Evolutionary conservation across 164 flowering plant species (phyloP).

Genomic region (Vitis rotundifolia): DNA sequence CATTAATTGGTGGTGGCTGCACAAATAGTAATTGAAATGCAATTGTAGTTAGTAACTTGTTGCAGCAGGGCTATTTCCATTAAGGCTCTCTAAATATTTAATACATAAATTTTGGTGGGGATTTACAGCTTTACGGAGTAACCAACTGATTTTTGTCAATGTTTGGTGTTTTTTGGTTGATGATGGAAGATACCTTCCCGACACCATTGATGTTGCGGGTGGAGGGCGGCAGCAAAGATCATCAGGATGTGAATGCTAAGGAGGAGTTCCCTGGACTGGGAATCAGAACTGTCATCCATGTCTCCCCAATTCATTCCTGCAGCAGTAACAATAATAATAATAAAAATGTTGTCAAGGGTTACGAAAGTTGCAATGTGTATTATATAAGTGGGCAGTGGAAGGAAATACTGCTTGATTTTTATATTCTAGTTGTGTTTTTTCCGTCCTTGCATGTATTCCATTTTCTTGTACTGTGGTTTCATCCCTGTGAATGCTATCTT

Average conservation of each 20-base stretch:
- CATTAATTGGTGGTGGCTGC: too few species aligned
- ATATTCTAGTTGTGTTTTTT: too few species aligned
- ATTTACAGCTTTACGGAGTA: background rate
- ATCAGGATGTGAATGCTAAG: slow-evolving; percentile 65
- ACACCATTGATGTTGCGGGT: slow-evolving; percentile 66
- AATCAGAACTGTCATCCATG: background rate
- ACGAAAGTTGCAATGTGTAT: too few species aligned
- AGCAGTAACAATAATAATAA: background rate
- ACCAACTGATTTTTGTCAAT: background rate
- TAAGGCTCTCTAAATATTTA: background rate
- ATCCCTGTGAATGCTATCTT: too few species aligned
- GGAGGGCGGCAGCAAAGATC: slow-evolving; percentile 57
- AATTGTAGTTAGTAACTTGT: too few species aligned
- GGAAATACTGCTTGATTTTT: too few species aligned
- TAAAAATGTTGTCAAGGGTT: too few species aligned
- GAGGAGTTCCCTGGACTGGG: background rate
- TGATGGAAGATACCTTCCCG: slow-evolving; percentile 63
- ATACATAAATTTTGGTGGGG: background rate
- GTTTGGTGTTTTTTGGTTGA: slow-evolving; percentile 1
- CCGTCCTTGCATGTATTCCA: too few species aligned
- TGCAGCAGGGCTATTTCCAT: too few species aligned
- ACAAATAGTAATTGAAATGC: too few species aligned
- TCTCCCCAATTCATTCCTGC: slow-evolving; percentile 3
- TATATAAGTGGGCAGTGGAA: too few species aligned
- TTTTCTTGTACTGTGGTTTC: too few species aligned